Conservation (phyloP, 805 yeast genomes). For the Candida broadrunensis region DNA sequence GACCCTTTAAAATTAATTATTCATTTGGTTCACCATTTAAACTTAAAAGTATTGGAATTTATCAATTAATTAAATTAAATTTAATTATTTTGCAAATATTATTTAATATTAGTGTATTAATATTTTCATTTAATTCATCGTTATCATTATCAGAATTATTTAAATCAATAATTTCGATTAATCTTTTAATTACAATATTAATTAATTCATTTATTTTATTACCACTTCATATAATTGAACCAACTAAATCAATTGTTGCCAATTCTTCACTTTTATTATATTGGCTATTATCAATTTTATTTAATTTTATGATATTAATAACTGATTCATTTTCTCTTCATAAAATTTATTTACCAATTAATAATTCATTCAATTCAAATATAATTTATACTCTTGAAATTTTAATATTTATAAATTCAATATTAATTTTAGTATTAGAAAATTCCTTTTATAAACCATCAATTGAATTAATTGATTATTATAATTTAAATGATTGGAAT, state of each 20-base stretch:
- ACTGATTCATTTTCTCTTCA: conserved; percentile 12
- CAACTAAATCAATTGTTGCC: conserved; percentile 17
- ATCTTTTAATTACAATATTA: not conserved
- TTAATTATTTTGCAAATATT: conserved; percentile 10
- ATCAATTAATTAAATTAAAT: conserved; percentile 11
- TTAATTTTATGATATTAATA: not conserved
- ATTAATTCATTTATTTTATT: conserved; percentile 1
- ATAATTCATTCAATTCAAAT: not conserved
- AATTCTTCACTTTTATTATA: conserved; percentile 34
- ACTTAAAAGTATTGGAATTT: conserved; percentile 10
- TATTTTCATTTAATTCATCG: not conserved
- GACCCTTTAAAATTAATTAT: conserved; percentile 4
- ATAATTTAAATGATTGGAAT: conserved; percentile 25
- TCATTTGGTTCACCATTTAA: conserved; percentile 4
- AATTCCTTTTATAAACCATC: conserved; percentile 11
- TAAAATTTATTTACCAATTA: conserved; percentile 10
- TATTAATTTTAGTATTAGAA: conserved; percentile 12
- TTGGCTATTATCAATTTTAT: conserved; percentile 23
- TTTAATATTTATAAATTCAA: conserved; percentile 9
- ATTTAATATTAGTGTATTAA: not conserved
- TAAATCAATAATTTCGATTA: not conserved
- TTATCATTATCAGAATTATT: not conserved
- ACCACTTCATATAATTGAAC: conserved; percentile 2
- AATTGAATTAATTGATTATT: conserved; percentile 5
- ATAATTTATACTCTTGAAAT: conserved; percentile 9